Percentiles rank a stretch among this genome's conserved stretches.
These are phyloP conservation scores for Pleurotus tuber-regium DNA, from an alignment of 768 basidiomycete genomes.

Conservation along the genomic window DNA sequence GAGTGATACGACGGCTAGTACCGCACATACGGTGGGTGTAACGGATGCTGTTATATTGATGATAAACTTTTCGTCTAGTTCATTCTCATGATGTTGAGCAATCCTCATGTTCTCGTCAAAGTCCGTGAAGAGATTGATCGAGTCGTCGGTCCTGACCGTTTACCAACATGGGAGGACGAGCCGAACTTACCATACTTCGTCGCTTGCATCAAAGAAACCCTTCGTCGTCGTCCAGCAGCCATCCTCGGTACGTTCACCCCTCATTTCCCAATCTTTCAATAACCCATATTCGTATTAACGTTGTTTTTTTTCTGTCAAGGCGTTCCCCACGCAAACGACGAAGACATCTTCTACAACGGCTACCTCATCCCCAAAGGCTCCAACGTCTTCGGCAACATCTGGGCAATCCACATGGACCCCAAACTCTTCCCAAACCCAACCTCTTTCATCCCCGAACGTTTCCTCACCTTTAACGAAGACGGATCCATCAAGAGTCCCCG, in stretches of 20 bases:
- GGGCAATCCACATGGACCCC: slow-evolving; percentile 5
- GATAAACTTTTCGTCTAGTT: not conserved
- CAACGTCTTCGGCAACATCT: slow-evolving; percentile 16
- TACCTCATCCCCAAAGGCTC: slow-evolving; percentile 18
- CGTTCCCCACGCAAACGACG: not conserved
- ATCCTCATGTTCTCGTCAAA: slow-evolving; percentile 44
- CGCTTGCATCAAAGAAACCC: slow-evolving; percentile 43
- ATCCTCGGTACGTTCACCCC: slow-evolving; percentile 32
- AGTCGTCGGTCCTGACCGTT: slow-evolving; percentile 34
- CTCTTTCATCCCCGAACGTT: not conserved
- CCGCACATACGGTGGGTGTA: not conserved
- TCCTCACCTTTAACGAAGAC: not conserved
- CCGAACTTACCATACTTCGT: slow-evolving; percentile 46
- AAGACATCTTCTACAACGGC: slow-evolving; percentile 20
- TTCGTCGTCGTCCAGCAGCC: slow-evolving; percentile 47
- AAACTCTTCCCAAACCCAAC: not conserved
- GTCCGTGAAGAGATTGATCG: slow-evolving; percentile 52
- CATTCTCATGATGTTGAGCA: slow-evolving; percentile 10
- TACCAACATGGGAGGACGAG: slow-evolving; percentile 39
- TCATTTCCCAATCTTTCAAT: not conserved
- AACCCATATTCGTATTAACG: not conserved
- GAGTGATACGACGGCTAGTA: not conserved
- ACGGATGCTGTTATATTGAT: too few species aligned
- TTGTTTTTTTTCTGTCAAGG: slow-evolving; percentile 12
- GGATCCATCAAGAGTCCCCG: not conserved